phyloP scores from a whole-genome alignment of 2,329 filamentous ascomycete species.

The Verticillium zaregamsianum region DNA sequence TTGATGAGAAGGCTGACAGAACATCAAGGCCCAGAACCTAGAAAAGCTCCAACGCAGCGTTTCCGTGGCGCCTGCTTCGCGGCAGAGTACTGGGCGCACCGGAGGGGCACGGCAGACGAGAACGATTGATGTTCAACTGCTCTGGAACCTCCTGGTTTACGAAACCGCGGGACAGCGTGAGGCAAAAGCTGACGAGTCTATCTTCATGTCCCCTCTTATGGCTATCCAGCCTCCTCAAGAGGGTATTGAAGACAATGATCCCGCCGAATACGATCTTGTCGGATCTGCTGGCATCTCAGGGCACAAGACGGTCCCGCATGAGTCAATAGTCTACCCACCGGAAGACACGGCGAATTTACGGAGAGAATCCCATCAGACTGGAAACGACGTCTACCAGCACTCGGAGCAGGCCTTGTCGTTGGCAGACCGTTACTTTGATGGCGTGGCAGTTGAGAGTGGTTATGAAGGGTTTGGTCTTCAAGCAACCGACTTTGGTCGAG shows the following conservation, averaged over 20 bases:
- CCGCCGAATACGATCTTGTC: conserved; percentile 28
- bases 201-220: conserved; percentile 14
- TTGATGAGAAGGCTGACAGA: background rate
- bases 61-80: background rate
- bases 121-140: conserved; percentile 25
- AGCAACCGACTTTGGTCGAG: too few species aligned
- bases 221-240: background rate
- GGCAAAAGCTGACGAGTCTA: conserved; percentile 16
- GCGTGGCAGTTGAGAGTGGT: too few species aligned
- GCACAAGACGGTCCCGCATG: conserved; percentile 16
- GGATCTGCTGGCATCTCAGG: conserved; percentile 32
- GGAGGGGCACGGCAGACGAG: too few species aligned
- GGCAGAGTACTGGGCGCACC: too few species aligned
- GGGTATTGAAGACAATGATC: conserved; percentile 8
- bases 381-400: too few species aligned
- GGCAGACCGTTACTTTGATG: too few species aligned
- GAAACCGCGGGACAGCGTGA: conserved; percentile 23
- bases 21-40: conserved; percentile 19
- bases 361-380: too few species aligned
- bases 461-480: too few species aligned
- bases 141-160: conserved; percentile 32
- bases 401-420: too few species aligned
- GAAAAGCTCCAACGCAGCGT: conserved; percentile 27
- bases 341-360: too few species aligned
- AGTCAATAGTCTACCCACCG: too few species aligned